Base-by-base conservation (phyloP, 495 filamentous ascomycete species). In the Articulospora tetracladia region DNA sequence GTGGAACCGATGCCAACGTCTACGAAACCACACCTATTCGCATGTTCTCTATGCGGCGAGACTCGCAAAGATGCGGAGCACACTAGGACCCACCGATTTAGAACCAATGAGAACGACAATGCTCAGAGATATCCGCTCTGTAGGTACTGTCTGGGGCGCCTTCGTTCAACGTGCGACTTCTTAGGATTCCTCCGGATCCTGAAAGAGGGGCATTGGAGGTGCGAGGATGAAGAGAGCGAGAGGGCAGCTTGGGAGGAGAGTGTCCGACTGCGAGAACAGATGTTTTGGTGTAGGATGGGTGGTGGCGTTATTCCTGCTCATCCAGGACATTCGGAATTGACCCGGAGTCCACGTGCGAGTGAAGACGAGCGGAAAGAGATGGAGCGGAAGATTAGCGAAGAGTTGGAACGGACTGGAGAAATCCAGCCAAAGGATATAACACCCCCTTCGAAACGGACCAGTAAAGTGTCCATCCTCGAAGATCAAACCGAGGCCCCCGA, bases 221-320 rank as follows among this genome's bases (percentile, higher is more conserved):
- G 61, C 20, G 67, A 66, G 26, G 61, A 64, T 36, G 84, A 84
- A 26, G 91, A 97, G 36, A 85, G 81, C 25, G 78, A 83, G 30
- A 87, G 85, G 62, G 84, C 85, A 32, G 91, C 92, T 3, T 98
- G 94, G 94, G 92, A 96, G 68, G 94, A 98, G 73, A 90, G 90
- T 55, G 86, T 96, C 19, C 83, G 89, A 20, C 74, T 98, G 52
- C 79, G 94, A 47, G 94, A 98, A 69, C 81, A 91, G 61, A 96
- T 97, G 88, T 98, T 98, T 69, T 98, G 94, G 94, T 85, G 88
- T 48, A 77, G 94, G 26, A 83, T 98, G 48, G 93, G 93, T 39
- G 67, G 67, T 19, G 67, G 67, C 19, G 67, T 69, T 51, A 53
- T 69, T 44, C 67, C 61, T 26, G 48, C 36, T 17, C 55, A 61